Base-by-base conservation (phyloP, 2,329 filamentous ascomycete genomes). In the Sordariomycetes sp. region DNA sequence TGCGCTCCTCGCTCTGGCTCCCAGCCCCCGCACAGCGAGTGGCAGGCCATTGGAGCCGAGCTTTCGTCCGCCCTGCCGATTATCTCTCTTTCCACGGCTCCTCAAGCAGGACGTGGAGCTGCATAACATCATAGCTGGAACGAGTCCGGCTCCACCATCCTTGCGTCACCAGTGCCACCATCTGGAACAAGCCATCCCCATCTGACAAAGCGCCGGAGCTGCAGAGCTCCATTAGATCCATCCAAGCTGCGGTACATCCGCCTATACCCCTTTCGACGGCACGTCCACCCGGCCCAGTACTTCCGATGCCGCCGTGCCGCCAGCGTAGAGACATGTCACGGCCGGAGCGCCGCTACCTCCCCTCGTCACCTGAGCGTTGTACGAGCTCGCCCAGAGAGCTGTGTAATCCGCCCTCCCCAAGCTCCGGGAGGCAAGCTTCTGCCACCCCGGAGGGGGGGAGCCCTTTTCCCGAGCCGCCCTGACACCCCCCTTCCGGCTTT, bases 351-450 rank as follows among this genome's bases (percentile, higher is more conserved):
- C 28, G 43, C 16, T 20, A 57, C 46, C 24, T 46, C 32, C 28
- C 32, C 8, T 40, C 55, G 43, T 57, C 55, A 57, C 55, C 55
- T 57, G 55, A 57, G 54, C 32, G 32, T 56, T 56, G 54, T 50
- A 46, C 54, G 54, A 56, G 54, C n/a, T 20, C 46, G 5, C 32
- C 28, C 16, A 48, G 40, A 22, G 32, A 28, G 54, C 22, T 40
- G 54, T 24, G 54, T 46, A 16, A 57, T 43, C 12, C 50, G 14
- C 43, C 43, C 55, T 20, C 24, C 24, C 14, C 40, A 51, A 57
- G 43, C 43, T 57, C 43, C n/a, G 46, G 46, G 8, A 20, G 22
- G 11, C 14, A 43, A 43, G 37, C 37, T 14, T 37, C 14, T 16
- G 37, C 37, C 18, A 14, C 37, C 3, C 12, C 12, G 14, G 20